phyloP scores from a whole-genome alignment of 306 rosid species.

The Canavalia gladiata region DNA sequence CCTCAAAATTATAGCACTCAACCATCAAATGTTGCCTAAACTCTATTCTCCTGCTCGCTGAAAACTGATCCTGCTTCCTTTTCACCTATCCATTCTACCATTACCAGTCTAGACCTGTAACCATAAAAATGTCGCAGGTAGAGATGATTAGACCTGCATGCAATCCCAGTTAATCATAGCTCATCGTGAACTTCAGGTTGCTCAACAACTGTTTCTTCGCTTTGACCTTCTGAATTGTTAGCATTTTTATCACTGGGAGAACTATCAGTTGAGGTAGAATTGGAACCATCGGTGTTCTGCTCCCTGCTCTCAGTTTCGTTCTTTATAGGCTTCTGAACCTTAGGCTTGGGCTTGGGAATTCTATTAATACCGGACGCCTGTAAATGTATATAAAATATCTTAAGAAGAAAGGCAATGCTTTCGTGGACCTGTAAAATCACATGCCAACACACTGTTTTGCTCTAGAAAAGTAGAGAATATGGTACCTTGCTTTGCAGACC shows the following conservation, averaged over 20 bases:
- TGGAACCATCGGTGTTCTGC: slow-evolving; percentile 53
- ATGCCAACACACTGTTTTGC: slow-evolving; percentile 9
- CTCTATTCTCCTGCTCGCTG: slow-evolving; percentile 43
- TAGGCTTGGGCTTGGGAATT: slow-evolving; percentile 96
- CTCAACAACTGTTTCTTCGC: slow-evolving; percentile 50
- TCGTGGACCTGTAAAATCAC: slow-evolving; percentile 28
- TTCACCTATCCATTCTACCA: slow-evolving; percentile 48
- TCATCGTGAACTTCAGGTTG: slow-evolving; percentile 71
- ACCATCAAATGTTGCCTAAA: slow-evolving; percentile 45
- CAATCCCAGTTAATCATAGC: slow-evolving; percentile 62
- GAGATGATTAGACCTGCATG: slow-evolving; percentile 43
- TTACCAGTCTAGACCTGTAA: slow-evolving; percentile 45
- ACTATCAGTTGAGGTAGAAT: slow-evolving; percentile 60
- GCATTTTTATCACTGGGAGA: slow-evolving; percentile 54
- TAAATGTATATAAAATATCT: slow-evolving; percentile 4
- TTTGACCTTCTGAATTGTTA: slow-evolving; percentile 49
- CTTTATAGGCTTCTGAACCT: slow-evolving; percentile 68
- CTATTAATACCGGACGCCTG: slow-evolving; percentile 74
- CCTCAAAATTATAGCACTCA: slow-evolving; percentile 51
- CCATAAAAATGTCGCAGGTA: slow-evolving; percentile 47
- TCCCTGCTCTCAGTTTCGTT: slow-evolving; percentile 66
- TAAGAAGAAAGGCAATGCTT: slow-evolving; percentile 24
- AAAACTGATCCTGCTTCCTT: slow-evolving; percentile 44
- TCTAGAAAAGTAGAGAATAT: slow-evolving; percentile 31
- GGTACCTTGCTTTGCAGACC: slow-evolving; percentile 83